Conservation (phyloP, 805 yeast species). For the Starmerella kuoi region DNA sequence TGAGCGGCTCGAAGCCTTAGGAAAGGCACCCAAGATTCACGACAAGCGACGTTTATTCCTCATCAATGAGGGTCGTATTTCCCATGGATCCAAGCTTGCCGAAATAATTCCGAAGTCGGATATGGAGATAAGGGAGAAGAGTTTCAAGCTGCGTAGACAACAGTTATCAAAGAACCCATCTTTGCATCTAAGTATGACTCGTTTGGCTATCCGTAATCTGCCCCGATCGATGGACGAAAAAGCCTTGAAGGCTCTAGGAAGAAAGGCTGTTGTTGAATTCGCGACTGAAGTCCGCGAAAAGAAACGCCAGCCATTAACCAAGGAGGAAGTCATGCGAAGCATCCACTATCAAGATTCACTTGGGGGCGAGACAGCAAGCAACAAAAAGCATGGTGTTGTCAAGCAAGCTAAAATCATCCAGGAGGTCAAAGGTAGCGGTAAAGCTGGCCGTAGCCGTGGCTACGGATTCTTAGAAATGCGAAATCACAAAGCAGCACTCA, state of each 20-base stretch:
- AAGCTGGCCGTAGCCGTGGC: constrained; percentile 84
- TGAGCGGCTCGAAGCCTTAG: constrained; percentile 62
- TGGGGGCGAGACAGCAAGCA: constrained; percentile 42
- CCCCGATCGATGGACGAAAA: constrained; percentile 88
- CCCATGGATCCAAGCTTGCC: constrained; percentile 69
- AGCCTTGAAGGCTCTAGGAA: constrained; percentile 78
- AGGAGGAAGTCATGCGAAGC: constrained; percentile 79
- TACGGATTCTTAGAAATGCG: constrained; percentile 90
- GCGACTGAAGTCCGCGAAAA: constrained; percentile 75
- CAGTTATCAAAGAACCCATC: constrained; percentile 86
- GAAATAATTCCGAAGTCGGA: constrained; percentile 55
- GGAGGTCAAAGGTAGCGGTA: constrained; percentile 84
- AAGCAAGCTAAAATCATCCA: constrained; percentile 85
- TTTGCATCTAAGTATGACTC: constrained; percentile 81
- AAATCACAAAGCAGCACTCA: constrained; percentile 83
- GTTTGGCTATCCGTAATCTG: constrained; percentile 85
- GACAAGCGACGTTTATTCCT: constrained; percentile 78
- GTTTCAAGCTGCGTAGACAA: constrained; percentile 72
- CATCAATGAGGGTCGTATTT: constrained; percentile 87
- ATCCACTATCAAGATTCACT: constrained; percentile 46
- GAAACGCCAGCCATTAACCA: constrained; percentile 69
- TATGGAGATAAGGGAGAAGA: constrained; percentile 75
- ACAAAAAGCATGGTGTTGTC: constrained; percentile 78
- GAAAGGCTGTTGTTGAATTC: constrained; percentile 88
- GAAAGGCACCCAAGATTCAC: constrained; percentile 65